These are phyloP conservation scores for Actinomortierella ambigua DNA, from an alignment of 371 early-diverging fungal species.

Conservation along the genomic window DNA sequence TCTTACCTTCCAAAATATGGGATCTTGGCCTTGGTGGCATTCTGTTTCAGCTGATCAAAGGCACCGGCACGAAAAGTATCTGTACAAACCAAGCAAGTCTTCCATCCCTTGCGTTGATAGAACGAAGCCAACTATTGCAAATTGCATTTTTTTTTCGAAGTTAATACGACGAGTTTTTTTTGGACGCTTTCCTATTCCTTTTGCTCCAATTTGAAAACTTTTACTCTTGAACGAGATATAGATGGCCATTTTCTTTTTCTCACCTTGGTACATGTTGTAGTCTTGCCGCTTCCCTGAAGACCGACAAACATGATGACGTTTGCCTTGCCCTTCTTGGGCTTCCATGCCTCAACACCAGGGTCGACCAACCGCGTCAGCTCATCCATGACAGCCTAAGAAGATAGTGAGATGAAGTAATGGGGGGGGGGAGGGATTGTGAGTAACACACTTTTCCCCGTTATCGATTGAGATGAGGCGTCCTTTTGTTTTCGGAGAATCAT, in stretches of 20 bases:
- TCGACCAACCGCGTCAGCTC: constrained; percentile 94
- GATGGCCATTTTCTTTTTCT: background rate
- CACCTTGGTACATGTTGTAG: constrained; percentile 98
- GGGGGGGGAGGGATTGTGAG: background rate
- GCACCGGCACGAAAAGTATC: constrained; percentile 99
- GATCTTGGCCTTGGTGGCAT: constrained; percentile 98
- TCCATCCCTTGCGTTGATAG: constrained; percentile 98
- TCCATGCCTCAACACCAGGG: constrained; percentile 90
- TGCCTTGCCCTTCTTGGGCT: constrained; percentile 82
- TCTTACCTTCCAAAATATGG: constrained; percentile 91
- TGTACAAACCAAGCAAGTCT: constrained; percentile 97
- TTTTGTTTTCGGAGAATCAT: constrained; percentile 9
- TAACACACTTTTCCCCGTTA: background rate
- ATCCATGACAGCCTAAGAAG: constrained; percentile 87
- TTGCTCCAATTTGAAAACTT: background rate
- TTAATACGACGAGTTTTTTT: no score
- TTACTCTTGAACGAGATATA: background rate
- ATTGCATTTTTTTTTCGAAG: no score
- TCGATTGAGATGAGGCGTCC: no score
- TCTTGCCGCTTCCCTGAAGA: constrained; percentile 99
- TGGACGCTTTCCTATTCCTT: no score
- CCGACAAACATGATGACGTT: constrained; percentile 99
- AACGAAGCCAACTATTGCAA: constrained; percentile 82
- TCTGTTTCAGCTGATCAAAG: constrained; percentile 99
- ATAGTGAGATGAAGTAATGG: background rate